Conservation (phyloP, 305 asterid genomes). For the Nicotiana rustica region DNA sequence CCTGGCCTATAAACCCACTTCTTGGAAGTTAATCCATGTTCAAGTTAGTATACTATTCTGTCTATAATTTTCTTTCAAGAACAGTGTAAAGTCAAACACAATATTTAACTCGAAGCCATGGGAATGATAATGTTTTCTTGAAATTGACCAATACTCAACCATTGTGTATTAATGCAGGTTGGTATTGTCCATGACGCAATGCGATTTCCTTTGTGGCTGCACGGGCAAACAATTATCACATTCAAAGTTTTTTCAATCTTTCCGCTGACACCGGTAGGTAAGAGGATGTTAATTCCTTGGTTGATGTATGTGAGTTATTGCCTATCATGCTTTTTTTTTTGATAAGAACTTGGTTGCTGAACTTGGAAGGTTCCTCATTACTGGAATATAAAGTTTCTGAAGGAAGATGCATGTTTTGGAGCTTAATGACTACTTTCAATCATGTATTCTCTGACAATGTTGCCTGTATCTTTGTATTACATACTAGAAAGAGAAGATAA, state of each 20-base stretch:
- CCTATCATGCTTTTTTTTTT: conserved; percentile 13
- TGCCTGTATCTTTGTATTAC: conserved; percentile 9
- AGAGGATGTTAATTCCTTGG: conserved; percentile 40
- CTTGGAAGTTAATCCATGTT: background rate
- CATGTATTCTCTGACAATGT: conserved; percentile 26
- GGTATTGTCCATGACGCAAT: conserved; percentile 88
- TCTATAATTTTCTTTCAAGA: conserved; percentile 16
- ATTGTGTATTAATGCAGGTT: conserved; percentile 54
- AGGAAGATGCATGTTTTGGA: conserved; percentile 18
- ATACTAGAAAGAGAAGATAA: conserved; percentile 21
- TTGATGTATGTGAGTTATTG: conserved; percentile 33
- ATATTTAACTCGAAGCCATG: background rate
- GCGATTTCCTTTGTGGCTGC: conserved; percentile 95
- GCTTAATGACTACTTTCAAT: background rate
- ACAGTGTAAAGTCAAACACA: conserved; percentile 12
- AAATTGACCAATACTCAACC: conserved; percentile 23
- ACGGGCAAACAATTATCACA: conserved; percentile 73
- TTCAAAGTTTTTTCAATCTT: conserved; percentile 80
- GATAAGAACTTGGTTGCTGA: background rate
- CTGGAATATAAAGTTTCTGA: conserved; percentile 13
- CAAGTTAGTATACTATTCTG: background rate
- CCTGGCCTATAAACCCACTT: conserved; percentile 7
- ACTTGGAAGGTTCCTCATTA: background rate
- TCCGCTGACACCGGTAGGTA: conserved; percentile 94
- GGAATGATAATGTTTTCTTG: conserved; percentile 9